Evolutionary conservation across 2,329 filamentous ascomycete species (phyloP), one percentile per base, ranked within the genome.

Genomic region (Fusarium falciforme): DNA sequence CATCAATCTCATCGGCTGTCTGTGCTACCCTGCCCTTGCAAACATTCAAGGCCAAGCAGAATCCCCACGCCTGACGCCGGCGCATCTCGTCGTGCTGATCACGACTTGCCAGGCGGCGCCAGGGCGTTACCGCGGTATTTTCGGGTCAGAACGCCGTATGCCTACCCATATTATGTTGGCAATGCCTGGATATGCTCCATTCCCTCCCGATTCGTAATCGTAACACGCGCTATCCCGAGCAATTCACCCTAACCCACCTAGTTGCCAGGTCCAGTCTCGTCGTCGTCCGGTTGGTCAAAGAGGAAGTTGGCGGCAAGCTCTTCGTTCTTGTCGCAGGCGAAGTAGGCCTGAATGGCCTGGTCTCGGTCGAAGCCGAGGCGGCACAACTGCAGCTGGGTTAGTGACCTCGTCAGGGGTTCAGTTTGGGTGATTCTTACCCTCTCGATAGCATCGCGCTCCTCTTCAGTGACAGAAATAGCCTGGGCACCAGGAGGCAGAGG

Each of bases 241-340:
- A 74, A 10, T 68, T 68, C 35, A 40, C 47, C 65, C 40, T 52
- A 38, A 36, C 36, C 67, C 40, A 44, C 47, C 40, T 75, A 72
- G 82, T 84, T 87, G 78, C 86, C 85, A 70, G 84, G 81, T 11
- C 83, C 80, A 35, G 87, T 84, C 67, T 93, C 91, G 38, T 94
- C 92, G 57, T 98, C 95, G 71, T 97, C 95, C 11, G 95, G 95
- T 85, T 98, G 95, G 79, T 99, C 96, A 81, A 99, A 99, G 69
- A 99, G 88, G 84, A 98, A 98, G 85, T 99, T 99, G 74, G 96
- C 96, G 1, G 96, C 96, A 61, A 99, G 89, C 84, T 99, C 96
- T 85, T 99, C 96, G 83, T 99, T 98, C 90, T 98, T 99, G 85
- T 99, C 96, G 84, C 96, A 99, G 36, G 96, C 96, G 82, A 99